Evolutionary conservation across 768 basidiomycete species (phyloP), one percentile per base, ranked within the genome.

Genomic region (Naganishia vishniacii): DNA sequence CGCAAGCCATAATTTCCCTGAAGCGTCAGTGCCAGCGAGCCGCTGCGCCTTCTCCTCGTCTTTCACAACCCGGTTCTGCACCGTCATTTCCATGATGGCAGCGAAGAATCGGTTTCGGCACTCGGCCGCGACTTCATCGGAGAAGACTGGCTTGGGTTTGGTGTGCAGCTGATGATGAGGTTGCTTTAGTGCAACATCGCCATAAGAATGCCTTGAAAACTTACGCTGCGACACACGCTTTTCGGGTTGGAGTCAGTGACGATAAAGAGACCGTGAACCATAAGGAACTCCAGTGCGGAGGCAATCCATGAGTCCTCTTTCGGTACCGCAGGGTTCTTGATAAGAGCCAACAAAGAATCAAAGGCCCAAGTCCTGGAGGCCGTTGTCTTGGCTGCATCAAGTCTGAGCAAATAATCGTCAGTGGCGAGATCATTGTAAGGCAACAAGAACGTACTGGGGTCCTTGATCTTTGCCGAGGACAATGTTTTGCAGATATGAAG

Each of bases 1-100:
- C 3, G 84, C 81, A 9, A 88, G 80, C 91, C 91, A 95, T 66
- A 89, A 84, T 69, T 86, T 82, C 29, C 89, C 89, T 64, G 88
- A 83, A 7, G 84, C 82, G 40, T 87, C 83, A 23, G 83, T 83
- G 1, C 83, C 86, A 18, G 82, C 75, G n/a, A 81, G 72, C 73
- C 85, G 87, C 23, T 75, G 75, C 1, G 81, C 76, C 66, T 83
- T 84, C 44, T 84, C 83, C 37, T 80, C 84, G 72, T 67, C 83
- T 72, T 81, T 80, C 66, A 83, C 83, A 31, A 85, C 68, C 18
- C 66, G 62, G 2, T 80, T 79, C 60, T 87, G 84, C 20, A 81
- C 78, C 15, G 83, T 86, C 16, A 97, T 81, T 65, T 90, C 86
- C 16, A 86, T 85, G 34, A 97, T 79, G 70, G 85, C 86, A 23